phyloP scores from a whole-genome alignment of 345 rosid species.

The Acer campestre region DNA sequence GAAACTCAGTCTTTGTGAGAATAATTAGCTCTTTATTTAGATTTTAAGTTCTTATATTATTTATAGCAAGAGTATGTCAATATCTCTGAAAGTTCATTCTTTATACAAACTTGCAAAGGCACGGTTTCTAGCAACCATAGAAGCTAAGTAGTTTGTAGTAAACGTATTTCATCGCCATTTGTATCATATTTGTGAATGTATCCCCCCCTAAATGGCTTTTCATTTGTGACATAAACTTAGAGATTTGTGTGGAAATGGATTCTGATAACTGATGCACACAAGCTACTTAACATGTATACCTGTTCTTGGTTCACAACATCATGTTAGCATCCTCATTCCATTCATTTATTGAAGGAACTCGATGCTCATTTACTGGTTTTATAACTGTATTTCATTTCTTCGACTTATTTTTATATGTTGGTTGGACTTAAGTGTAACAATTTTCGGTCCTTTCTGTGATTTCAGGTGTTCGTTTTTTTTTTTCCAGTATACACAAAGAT shows the following conservation, averaged over 20 bases:
- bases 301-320: neutral
- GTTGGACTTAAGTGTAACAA: neutral
- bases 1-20: neutral
- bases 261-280: neutral
- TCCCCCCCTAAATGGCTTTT: neutral
- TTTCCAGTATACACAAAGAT: neutral
- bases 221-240: neutral
- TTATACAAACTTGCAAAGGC: neutral
- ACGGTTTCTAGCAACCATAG: neutral
- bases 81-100: slow-evolving; percentile 1
- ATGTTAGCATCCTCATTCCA: neutral
- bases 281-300: neutral
- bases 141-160: neutral
- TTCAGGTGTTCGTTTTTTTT: slow-evolving; percentile 6
- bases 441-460: slow-evolving; percentile 8
- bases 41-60: neutral
- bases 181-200: neutral
- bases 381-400: too few species aligned
- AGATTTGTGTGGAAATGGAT: neutral
- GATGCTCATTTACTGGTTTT: neutral
- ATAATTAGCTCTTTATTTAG: neutral
- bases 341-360: neutral
- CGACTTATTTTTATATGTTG: too few species aligned
- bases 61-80: neutral
- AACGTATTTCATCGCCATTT: neutral